Conservation (phyloP, 345 rosid genomes). For the Cardamine chenopodiifolia region DNA sequence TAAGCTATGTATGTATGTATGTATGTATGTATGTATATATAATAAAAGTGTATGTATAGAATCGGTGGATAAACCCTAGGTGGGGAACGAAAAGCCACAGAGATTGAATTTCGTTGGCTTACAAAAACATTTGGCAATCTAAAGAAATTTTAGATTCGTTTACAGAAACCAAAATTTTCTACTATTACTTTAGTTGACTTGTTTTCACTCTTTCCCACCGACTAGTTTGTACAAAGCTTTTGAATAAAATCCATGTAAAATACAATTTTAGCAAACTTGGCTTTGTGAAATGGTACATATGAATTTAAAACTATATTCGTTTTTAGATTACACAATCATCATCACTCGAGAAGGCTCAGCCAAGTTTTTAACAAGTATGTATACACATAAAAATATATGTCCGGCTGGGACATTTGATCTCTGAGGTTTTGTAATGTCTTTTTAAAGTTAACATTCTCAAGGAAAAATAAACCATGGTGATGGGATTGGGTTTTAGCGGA, state of each 20-base stretch:
- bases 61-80: slow-evolving; percentile 42
- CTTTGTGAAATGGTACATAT: slow-evolving; percentile 1
- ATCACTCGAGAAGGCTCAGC: neutral
- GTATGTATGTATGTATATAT: neutral
- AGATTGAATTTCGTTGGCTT: slow-evolving; percentile 31
- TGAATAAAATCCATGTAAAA: neutral
- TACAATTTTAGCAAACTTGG: neutral
- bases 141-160: neutral
- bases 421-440: neutral
- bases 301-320: slow-evolving; percentile 13
- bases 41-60: slow-evolving; percentile 16
- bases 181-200: neutral
- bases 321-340: slow-evolving; percentile 22
- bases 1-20: neutral
- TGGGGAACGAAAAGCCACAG: slow-evolving; percentile 11
- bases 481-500: slow-evolving; percentile 54
- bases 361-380: slow-evolving; percentile 15
- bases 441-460: neutral
- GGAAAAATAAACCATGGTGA: neutral
- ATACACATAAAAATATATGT: slow-evolving; percentile 10
- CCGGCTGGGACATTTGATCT: slow-evolving; percentile 12
- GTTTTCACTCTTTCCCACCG: neutral
- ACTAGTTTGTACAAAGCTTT: neutral
- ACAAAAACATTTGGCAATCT: slow-evolving; percentile 4
- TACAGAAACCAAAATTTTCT: neutral